Conservation (phyloP, 2,329 filamentous ascomycete genomes). For the Aspergillus ochraceus region DNA sequence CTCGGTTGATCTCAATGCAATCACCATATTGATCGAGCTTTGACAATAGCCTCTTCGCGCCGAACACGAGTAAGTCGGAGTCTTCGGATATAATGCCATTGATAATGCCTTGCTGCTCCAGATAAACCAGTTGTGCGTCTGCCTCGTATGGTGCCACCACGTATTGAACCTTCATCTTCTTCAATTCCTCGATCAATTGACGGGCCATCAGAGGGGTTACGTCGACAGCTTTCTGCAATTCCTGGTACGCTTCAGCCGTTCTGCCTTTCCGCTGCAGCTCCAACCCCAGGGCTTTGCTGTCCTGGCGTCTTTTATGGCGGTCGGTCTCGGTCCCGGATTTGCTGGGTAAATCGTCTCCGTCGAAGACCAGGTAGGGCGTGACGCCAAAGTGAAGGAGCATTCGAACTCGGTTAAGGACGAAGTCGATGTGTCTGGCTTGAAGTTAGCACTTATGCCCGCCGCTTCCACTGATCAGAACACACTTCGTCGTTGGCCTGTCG, state of each 20-base stretch:
- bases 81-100: constrained; percentile 92
- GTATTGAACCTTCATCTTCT: constrained; percentile 75
- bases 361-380: constrained; percentile 93
- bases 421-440: constrained; percentile 74
- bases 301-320: constrained; percentile 71
- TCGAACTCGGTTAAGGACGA: constrained; percentile 82
- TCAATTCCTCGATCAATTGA: constrained; percentile 86
- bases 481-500: constrained; percentile 85
- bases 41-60: constrained; percentile 83
- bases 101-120: constrained; percentile 82
- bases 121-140: constrained; percentile 92
- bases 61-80: constrained; percentile 93
- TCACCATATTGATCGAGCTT: constrained; percentile 94
- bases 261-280: constrained; percentile 82
- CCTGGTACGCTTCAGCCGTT: constrained; percentile 72
- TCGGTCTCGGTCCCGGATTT: constrained; percentile 84
- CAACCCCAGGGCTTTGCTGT: constrained; percentile 72
- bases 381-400: constrained; percentile 95
- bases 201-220: constrained; percentile 95
- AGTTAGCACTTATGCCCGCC: constrained; percentile 50
- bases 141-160: constrained; percentile 97
- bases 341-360: constrained; percentile 91
- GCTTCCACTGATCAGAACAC: constrained; percentile 16
- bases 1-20: constrained; percentile 86
- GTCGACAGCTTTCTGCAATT: constrained; percentile 93